phyloP scores from a whole-genome alignment of 1,139 yeast genomes.

The Pichia norvegensis region DNA sequence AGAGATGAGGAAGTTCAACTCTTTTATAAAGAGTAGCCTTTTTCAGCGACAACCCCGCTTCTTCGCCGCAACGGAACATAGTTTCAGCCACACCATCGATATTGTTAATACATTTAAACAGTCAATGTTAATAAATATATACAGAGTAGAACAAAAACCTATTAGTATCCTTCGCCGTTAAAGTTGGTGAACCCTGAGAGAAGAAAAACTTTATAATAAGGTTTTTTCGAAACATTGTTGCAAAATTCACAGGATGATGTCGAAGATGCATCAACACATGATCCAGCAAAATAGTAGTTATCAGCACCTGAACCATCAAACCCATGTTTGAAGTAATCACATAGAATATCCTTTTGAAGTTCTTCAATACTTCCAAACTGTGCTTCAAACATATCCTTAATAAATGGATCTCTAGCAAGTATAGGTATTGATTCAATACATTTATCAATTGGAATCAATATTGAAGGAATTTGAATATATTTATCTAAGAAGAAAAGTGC shows the following conservation, averaged over 20 bases:
- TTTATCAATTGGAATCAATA: slow-evolving; percentile 58
- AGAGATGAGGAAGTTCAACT: not conserved
- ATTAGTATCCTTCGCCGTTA: slow-evolving; percentile 58
- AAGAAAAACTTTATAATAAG: slow-evolving; percentile 54
- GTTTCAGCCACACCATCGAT: not conserved
- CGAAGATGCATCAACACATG: slow-evolving; percentile 70
- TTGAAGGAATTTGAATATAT: slow-evolving; percentile 67
- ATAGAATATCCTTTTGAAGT: slow-evolving; percentile 44
- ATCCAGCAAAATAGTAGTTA: slow-evolving; percentile 70
- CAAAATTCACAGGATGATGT: slow-evolving; percentile 81
- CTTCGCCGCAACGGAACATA: slow-evolving; percentile 3
- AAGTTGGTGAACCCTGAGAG: slow-evolving; percentile 71
- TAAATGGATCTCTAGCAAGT: slow-evolving; percentile 39
- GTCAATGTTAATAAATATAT: too few relatives aligned
- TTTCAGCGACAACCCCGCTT: not conserved
- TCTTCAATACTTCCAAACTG: slow-evolving; percentile 50
- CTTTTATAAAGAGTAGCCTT: not conserved
- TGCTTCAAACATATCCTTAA: slow-evolving; percentile 41
- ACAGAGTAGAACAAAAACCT: too few relatives aligned
- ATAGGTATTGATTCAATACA: slow-evolving; percentile 47
- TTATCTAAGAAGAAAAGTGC: slow-evolving; percentile 68
- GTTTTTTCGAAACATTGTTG: slow-evolving; percentile 54
- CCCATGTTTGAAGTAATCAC: slow-evolving; percentile 67
- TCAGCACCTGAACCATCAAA: slow-evolving; percentile 77
- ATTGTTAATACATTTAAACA: too few relatives aligned